Percentiles rank a stretch among this genome's conserved stretches.
phyloP scores from a whole-genome alignment of 768 basidiomycete species.

The Paxillus involutus region DNA sequence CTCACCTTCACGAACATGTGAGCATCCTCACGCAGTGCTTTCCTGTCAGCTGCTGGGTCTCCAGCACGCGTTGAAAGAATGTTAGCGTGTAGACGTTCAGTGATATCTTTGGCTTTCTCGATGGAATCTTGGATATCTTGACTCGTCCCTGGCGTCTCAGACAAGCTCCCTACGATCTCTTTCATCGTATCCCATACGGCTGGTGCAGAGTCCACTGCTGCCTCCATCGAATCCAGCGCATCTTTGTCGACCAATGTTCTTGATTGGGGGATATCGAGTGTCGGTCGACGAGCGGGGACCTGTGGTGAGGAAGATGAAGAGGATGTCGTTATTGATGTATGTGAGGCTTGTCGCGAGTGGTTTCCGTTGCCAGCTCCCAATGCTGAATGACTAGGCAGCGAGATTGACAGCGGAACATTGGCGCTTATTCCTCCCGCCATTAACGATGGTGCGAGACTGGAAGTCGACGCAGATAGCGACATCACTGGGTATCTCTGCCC shows the following conservation, averaged over 20 bases:
- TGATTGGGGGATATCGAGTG: conserved; percentile 53
- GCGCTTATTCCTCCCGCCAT: conserved; percentile 3
- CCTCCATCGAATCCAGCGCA: conserved; percentile 74
- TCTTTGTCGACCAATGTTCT: conserved; percentile 74
- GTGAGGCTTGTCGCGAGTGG: conserved; percentile 46
- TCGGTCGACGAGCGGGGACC: conserved; percentile 28
- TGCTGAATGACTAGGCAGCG: conserved; percentile 12
- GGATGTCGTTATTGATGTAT: conserved; percentile 39
- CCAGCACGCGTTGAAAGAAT: conserved; percentile 59
- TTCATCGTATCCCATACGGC: conserved; percentile 82
- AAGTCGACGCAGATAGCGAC: conserved; percentile 31
- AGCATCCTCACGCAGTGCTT: conserved; percentile 71
- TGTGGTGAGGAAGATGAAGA: conserved; percentile 36
- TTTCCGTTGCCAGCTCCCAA: conserved; percentile 12
- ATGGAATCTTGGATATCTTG: conserved; percentile 54
- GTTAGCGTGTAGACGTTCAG: conserved; percentile 58
- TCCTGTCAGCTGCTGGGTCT: conserved; percentile 54
- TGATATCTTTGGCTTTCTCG: conserved; percentile 61
- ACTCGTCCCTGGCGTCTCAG: conserved; percentile 40
- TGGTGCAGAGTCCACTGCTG: conserved; percentile 77
- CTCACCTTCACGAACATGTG: conserved; percentile 79
- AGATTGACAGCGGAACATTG: conserved; percentile 9
- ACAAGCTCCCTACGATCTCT: conserved; percentile 64
- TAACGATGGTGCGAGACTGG: conserved; percentile 14
- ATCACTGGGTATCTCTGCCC: conserved; percentile 49